These are phyloP conservation scores for Plectosphaerella sp. DNA, from an alignment of 2,329 filamentous ascomycete genomes.

Conservation along the genomic window DNA sequence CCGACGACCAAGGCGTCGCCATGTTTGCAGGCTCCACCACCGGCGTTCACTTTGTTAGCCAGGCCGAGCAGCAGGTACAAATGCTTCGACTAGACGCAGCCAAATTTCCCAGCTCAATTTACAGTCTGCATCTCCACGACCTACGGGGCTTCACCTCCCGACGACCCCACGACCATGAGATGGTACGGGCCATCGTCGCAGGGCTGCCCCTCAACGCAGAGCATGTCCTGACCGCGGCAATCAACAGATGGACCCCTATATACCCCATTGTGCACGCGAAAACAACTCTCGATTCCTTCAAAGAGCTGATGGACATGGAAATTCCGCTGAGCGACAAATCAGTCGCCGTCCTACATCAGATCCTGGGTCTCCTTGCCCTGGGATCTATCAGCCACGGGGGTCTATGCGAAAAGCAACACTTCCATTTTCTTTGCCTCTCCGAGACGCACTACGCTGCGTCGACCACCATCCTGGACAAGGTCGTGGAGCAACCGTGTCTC, in stretches of 20 bases:
- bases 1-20: slow-evolving; percentile 13
- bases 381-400: slow-evolving; percentile 12
- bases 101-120: slow-evolving; percentile 16
- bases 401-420: slow-evolving; percentile 7
- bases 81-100: slow-evolving; percentile 13
- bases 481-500: slow-evolving; percentile 12
- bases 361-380: slow-evolving; percentile 13
- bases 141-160: slow-evolving; percentile 11
- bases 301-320: neutral
- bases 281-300: slow-evolving; percentile 10
- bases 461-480: slow-evolving; percentile 9
- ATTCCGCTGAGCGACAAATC: neutral
- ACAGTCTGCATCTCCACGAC: slow-evolving; percentile 15
- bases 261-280: slow-evolving; percentile 14
- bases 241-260: slow-evolving; percentile 13
- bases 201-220: slow-evolving; percentile 10
- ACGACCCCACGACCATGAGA: neutral
- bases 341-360: slow-evolving; percentile 11
- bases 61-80: slow-evolving; percentile 19
- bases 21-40: slow-evolving; percentile 20
- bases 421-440: slow-evolving; percentile 16
- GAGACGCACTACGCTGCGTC: slow-evolving; percentile 14
- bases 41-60: slow-evolving; percentile 20
- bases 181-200: slow-evolving; percentile 6
- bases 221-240: slow-evolving; percentile 10